Percentiles rank a stretch among this genome's conserved stretches.
These are phyloP conservation scores for Acanthamoeba castellanii DNA, from an alignment of 208 protist species.

Conservation along the genomic window DNA sequence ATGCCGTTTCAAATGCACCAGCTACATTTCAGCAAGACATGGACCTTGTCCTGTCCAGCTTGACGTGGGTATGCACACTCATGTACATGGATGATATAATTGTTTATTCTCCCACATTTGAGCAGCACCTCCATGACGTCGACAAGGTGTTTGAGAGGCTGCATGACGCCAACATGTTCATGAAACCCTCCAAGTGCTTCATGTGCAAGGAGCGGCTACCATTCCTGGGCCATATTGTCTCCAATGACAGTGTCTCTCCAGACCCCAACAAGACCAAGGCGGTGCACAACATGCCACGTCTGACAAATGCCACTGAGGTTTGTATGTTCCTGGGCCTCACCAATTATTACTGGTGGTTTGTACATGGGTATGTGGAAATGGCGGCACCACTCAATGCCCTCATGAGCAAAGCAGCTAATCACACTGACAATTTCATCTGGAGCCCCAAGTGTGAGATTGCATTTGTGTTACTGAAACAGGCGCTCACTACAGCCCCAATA, in stretches of 20 bases:
- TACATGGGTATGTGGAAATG: background rate
- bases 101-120: background rate
- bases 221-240: conserved; percentile 18
- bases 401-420: background rate
- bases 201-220: background rate
- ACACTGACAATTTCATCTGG: too few species aligned
- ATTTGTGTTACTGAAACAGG: background rate
- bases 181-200: conserved; percentile 11
- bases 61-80: background rate
- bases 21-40: conserved; percentile 69
- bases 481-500: background rate
- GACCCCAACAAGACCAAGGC: background rate
- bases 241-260: background rate
- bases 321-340: background rate
- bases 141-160: background rate
- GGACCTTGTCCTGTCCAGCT: background rate
- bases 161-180: background rate
- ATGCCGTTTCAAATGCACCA: conserved; percentile 75
- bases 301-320: background rate
- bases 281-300: background rate
- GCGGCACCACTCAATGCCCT: background rate
- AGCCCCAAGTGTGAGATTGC: background rate
- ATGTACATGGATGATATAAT: conserved; percentile 63
- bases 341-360: conserved; percentile 32
- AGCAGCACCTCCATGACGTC: background rate